Evolutionary conservation across 805 yeast genomes (phyloP).

Genomic region (Candida morakotiae): DNA sequence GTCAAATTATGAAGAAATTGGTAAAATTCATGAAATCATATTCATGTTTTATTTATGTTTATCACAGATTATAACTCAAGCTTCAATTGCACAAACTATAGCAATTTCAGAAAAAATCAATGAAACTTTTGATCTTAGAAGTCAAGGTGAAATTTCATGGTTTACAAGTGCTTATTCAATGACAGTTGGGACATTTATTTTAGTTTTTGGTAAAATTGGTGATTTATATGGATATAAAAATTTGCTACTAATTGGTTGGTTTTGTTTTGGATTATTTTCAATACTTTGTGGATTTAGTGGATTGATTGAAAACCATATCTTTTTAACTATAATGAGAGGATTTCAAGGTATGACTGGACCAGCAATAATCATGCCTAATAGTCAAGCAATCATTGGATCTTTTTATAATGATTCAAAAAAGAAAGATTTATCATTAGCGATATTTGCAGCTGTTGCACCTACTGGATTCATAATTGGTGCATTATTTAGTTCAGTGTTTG

Average conservation of each 20-base stretch:
- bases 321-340: conserved; percentile 27
- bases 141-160: conserved; percentile 32
- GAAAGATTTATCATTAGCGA: conserved; percentile 20
- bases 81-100: conserved; percentile 26
- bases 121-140: conserved; percentile 19
- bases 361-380: conserved; percentile 31
- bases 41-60: conserved; percentile 22
- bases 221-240: conserved; percentile 32
- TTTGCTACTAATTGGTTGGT: conserved; percentile 22
- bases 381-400: conserved; percentile 28
- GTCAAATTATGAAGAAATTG: conserved; percentile 23
- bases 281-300: conserved; percentile 24
- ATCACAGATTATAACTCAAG: conserved; percentile 28
- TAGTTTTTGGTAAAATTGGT: conserved; percentile 30
- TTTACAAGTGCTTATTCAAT: conserved; percentile 30
- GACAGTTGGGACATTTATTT: conserved; percentile 34
- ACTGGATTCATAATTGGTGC: conserved; percentile 28
- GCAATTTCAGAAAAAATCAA: conserved; percentile 16
- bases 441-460: conserved; percentile 35
- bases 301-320: conserved; percentile 18
- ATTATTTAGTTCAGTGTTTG: conserved; percentile 21
- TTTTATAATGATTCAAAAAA: conserved; percentile 23
- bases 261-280: conserved; percentile 19
- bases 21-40: conserved; percentile 15
- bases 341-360: conserved; percentile 31